Conservation (phyloP, 768 basidiomycete species). For the Phlegmacium glaucopus region DNA sequence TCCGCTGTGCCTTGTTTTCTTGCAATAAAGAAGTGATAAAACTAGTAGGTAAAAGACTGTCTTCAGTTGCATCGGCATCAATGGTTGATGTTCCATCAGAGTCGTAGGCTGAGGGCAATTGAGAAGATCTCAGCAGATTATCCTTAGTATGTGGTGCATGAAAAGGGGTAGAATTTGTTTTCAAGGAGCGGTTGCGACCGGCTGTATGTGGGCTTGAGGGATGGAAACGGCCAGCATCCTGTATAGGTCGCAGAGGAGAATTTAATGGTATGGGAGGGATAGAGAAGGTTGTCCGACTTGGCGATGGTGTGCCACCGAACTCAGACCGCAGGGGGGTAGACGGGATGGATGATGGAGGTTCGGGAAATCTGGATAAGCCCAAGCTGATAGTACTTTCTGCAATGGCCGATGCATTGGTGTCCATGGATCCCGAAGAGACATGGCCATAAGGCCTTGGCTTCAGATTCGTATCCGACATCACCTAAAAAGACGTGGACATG, state of each 20-base stretch:
- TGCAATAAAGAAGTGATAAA: slow-evolving; percentile 58
- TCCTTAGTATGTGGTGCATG: background rate
- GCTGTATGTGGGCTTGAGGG: slow-evolving; percentile 9
- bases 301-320: slow-evolving; percentile 23
- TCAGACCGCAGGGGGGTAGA: slow-evolving; percentile 34
- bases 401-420: slow-evolving; percentile 53
- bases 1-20: slow-evolving; percentile 33
- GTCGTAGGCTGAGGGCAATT: slow-evolving; percentile 40
- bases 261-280: slow-evolving; percentile 23
- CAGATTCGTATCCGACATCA: slow-evolving; percentile 11
- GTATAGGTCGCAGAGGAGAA: slow-evolving; percentile 10
- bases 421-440: slow-evolving; percentile 36
- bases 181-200: slow-evolving; percentile 11
- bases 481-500: background rate
- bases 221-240: slow-evolving; percentile 7
- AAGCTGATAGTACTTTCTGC: slow-evolving; percentile 56
- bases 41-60: slow-evolving; percentile 55
- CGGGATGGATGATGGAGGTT: slow-evolving; percentile 47
- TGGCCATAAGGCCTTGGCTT: slow-evolving; percentile 16
- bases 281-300: slow-evolving; percentile 20
- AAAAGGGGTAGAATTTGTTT: background rate
- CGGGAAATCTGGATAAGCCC: slow-evolving; percentile 50
- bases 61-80: slow-evolving; percentile 52
- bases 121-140: slow-evolving; percentile 9
- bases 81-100: slow-evolving; percentile 61